Evolutionary conservation across 2,329 filamentous ascomycete genomes (phyloP).

Genomic region (Ilyonectria destructans): DNA sequence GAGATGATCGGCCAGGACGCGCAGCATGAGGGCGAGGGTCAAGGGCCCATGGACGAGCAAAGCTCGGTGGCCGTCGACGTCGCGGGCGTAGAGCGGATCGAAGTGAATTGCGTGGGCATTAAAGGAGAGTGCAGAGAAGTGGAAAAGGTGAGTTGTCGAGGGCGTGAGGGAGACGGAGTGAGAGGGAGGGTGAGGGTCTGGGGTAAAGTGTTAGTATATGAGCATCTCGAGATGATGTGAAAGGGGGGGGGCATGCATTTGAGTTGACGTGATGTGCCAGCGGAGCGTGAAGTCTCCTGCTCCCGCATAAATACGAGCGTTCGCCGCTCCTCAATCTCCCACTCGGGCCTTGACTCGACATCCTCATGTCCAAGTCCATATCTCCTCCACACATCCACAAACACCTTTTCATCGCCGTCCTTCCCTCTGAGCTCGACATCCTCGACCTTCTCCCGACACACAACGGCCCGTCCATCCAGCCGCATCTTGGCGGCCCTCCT

Average conservation of each 20-base stretch:
- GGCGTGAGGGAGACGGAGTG: constrained; percentile 73
- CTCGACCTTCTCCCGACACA: constrained; percentile 65
- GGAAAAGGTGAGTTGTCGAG: constrained; percentile 82
- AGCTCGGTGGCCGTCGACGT: constrained; percentile 81
- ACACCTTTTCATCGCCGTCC: constrained; percentile 61
- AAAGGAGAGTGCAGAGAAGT: constrained; percentile 91
- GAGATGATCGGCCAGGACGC: constrained; percentile 64
- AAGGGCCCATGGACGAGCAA: constrained; percentile 92
- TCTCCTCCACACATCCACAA: constrained; percentile 66
- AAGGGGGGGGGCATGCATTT: constrained; percentile 46
- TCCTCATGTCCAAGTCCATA: constrained; percentile 56
- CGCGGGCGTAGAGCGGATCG: constrained; percentile 78
- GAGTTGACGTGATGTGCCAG: constrained; percentile 41
- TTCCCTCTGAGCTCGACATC: constrained; percentile 56
- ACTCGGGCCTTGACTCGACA: constrained; percentile 31
- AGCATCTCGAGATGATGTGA: not conserved
- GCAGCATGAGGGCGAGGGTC: constrained; percentile 82
- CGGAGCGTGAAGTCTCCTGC: constrained; percentile 37
- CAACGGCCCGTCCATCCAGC: constrained; percentile 58
- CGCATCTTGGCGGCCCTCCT: constrained; percentile 44
- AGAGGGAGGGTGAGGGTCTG: constrained; percentile 56
- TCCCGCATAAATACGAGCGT: constrained; percentile 69
- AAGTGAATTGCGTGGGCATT: constrained; percentile 95
- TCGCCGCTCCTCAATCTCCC: constrained; percentile 64
- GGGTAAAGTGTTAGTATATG: constrained; percentile 13